Evolutionary conservation across 179 eudicot species (phyloP), one percentile per base, ranked within the genome.

Genomic region (Heliamphora pulchella): DNA sequence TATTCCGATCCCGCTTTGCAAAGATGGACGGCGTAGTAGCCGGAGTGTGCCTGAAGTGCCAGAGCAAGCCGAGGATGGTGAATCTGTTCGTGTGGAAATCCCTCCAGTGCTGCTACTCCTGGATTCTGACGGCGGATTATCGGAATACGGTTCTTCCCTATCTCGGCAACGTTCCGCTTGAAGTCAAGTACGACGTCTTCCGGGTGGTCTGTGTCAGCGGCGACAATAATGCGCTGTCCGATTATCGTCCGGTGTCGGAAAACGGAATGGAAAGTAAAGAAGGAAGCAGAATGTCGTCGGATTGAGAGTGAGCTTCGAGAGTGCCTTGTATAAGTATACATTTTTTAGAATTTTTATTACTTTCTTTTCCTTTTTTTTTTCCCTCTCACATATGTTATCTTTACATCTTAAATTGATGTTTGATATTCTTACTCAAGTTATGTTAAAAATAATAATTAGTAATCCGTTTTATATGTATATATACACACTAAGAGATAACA

Each of bases 121-220:
- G 76, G 69, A 81, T 88, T 14, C 55, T 88, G 14, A 79, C 77
- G 0, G 10, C 80, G 10, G 87, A 88, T 75, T 76, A 55, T 61
- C 61, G 85, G 1, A 74, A 78, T 22, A 75, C 76, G 0, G 22
- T 87, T 69, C 61, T 87, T 17, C 87, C 89, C 3, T 87, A 75
- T 71, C 53, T 87, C 8, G 86, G 79, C 48, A 76, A 79, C 43
- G 22, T 72, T 55, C 74, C 80, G 7, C 53, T 80, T 6, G 83
- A 85, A 47, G 3, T 82, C 4, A 86, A 88, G 79, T 88, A 88
- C 41, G 90, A 88, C 57, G 50, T 88, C 6, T 88, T 86, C 64
- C 51, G 79, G 70, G 90, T 86, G 64, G 87, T 80, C 9, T 88
- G 80, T 81, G 87, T 84, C 10, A 82, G 82, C 55, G 80, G 86